Evolutionary conservation across 441 rosid genomes (phyloP), one percentile per base, ranked within the genome.

Genomic region (Erysimum cheiri): DNA sequence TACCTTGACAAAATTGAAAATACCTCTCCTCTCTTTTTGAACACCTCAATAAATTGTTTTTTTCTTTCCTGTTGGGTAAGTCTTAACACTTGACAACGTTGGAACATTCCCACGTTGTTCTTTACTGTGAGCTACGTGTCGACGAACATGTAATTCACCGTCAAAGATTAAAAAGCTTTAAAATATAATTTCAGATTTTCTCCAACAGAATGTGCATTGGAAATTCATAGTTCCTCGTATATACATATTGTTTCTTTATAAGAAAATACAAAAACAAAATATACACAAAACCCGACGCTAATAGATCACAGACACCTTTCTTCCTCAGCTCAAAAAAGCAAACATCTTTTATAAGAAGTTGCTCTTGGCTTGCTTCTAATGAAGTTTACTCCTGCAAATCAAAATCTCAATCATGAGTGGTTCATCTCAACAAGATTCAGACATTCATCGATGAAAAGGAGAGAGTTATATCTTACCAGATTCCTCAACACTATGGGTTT

Each of bases 401-500:
- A 60, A 35, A 43, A 48, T 19, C 26, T 35, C 31, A 67, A 46
- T 43, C 60, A 46, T 54, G 14, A 61, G 10, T 67, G 6, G 4
- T 47, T 9, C 19, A 48, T 49, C 59, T 37, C 15, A 59, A 57
- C 19, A 64, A 64, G 19, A 62, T 41, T 61, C 46, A n/a, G 19
- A 71, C 49, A 14, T 10, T 22, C 22, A 33, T 28, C 26, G 37
- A 31, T 64, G 52, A 1, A 37, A 29, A 72, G 33, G 17, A 58
- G 33, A 71, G 28, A 37, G 59, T 22, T 32, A 60, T 60, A 36
- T 39, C 53, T 56, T 69, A 63, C 74, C 66, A 75, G 4, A 40
- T 63, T 37, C 37, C 56, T 68, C 60, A 47, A 48, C 49, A 57
- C 66, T 57, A 69, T 63, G 79, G 64, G 56, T 64, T 59, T 70